These are phyloP conservation scores for Talaromyces sp. DNA, from an alignment of 2,329 filamentous ascomycete genomes.

Conservation along the genomic window DNA sequence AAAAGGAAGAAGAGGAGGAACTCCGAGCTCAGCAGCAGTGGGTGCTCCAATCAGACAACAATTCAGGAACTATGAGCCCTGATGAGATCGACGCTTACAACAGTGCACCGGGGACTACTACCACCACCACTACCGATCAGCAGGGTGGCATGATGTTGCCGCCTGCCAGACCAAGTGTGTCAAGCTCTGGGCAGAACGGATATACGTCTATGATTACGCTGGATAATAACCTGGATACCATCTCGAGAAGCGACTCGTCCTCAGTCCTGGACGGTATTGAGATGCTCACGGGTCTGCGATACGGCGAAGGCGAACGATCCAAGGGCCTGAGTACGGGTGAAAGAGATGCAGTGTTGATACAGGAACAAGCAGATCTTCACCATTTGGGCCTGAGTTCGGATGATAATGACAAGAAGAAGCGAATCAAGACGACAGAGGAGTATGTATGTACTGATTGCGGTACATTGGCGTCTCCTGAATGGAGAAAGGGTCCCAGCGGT, in stretches of 20 bases:
- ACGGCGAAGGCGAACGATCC: conserved; percentile 83
- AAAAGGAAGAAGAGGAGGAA: conserved; percentile 80
- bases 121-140: conserved; percentile 43
- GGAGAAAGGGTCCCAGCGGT: conserved; percentile 88
- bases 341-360: conserved; percentile 73
- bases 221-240: conserved; percentile 8
- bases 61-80: conserved; percentile 53
- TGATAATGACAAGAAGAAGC: conserved; percentile 72
- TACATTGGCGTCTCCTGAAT: conserved; percentile 90
- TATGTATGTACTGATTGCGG: conserved; percentile 96
- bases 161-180: conserved; percentile 15
- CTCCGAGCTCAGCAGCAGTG: conserved; percentile 16
- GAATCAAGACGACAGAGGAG: conserved; percentile 71
- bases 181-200: conserved; percentile 31
- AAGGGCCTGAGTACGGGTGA: conserved; percentile 84
- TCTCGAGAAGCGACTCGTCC: conserved; percentile 53
- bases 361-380: conserved; percentile 81
- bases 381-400: conserved; percentile 56
- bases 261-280: conserved; percentile 85
- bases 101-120: conserved; percentile 18
- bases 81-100: conserved; percentile 51
- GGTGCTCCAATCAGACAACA: conserved; percentile 46
- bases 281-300: conserved; percentile 84
- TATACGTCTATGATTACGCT: conserved; percentile 62
- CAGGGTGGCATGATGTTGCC: conserved; percentile 21